These are phyloP conservation scores for Fusarium sp. DNA, from an alignment of 2,329 filamentous ascomycete genomes.

Conservation along the genomic window DNA sequence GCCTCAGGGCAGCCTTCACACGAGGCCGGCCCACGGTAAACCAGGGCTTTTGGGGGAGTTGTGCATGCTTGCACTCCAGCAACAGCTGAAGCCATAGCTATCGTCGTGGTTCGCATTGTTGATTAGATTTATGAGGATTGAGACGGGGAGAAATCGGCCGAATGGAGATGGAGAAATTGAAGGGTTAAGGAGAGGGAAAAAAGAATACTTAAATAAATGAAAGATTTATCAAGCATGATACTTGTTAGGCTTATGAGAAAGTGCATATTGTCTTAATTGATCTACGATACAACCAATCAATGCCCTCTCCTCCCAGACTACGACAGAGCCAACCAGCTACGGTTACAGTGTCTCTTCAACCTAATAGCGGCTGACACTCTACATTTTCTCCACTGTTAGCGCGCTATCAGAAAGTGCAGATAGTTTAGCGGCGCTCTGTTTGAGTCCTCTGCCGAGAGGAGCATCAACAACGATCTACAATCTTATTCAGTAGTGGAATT, in stretches of 20 bases:
- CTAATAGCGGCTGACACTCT: background rate
- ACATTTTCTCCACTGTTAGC: background rate
- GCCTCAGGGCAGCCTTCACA: conserved; percentile 33
- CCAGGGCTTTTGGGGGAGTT: conserved; percentile 23
- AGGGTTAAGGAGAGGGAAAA: background rate
- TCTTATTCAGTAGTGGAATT: background rate
- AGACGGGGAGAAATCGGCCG: background rate
- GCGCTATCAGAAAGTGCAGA: background rate
- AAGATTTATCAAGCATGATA: background rate
- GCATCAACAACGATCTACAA: background rate
- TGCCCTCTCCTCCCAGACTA: background rate
- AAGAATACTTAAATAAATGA: background rate
- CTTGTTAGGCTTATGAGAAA: background rate
- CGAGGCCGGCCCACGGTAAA: conserved; percentile 37
- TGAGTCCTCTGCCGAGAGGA: background rate
- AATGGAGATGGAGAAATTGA: background rate
- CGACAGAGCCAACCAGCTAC: background rate
- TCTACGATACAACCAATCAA: background rate
- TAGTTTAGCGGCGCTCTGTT: background rate
- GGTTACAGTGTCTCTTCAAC: background rate
- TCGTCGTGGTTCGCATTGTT: background rate
- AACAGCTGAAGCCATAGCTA: background rate
- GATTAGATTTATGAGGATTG: background rate
- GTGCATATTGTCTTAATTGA: background rate
- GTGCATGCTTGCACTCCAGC: background rate